Evolutionary conservation across 768 basidiomycete species (phyloP).

Genomic region (Suillus placidus): DNA sequence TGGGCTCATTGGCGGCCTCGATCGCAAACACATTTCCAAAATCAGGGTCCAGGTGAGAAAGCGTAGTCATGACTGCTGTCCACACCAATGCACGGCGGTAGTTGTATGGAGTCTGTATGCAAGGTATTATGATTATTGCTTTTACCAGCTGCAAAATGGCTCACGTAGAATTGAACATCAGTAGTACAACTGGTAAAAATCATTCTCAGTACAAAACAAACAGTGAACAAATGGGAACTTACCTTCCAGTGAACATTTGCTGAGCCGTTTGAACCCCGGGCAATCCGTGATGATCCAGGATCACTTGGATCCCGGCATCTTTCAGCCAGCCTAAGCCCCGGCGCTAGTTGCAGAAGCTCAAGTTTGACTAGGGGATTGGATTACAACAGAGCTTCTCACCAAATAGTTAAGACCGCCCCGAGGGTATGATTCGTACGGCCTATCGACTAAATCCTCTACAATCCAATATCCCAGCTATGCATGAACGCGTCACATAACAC

Average conservation of each 20-base stretch:
- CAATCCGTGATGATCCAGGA: constrained; percentile 71
- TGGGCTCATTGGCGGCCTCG: constrained; percentile 78
- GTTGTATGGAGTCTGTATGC: constrained; percentile 61
- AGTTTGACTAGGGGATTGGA: not conserved
- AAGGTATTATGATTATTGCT: constrained; percentile 11
- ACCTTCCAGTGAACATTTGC: constrained; percentile 75
- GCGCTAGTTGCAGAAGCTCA: constrained; percentile 42
- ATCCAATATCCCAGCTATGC: constrained; percentile 83
- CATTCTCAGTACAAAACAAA: constrained; percentile 4
- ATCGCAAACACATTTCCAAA: constrained; percentile 70
- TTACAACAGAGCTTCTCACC: constrained; percentile 39
- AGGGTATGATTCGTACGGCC: constrained; percentile 62
- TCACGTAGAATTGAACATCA: constrained; percentile 74
- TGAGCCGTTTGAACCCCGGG: constrained; percentile 66
- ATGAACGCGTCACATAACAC: not conserved
- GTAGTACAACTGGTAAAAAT: constrained; percentile 55
- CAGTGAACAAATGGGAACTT: constrained; percentile 18
- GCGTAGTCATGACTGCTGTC: constrained; percentile 76
- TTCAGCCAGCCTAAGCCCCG: constrained; percentile 63
- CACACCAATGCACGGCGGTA: constrained; percentile 80
- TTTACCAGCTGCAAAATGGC: constrained; percentile 16
- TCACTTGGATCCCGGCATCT: constrained; percentile 63
- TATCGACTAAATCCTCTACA: constrained; percentile 69
- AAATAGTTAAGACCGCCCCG: constrained; percentile 69
- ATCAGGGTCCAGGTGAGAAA: constrained; percentile 68